Base-by-base conservation (phyloP, 2,329 filamentous ascomycete genomes). In the Botrytis hyacinthi region DNA sequence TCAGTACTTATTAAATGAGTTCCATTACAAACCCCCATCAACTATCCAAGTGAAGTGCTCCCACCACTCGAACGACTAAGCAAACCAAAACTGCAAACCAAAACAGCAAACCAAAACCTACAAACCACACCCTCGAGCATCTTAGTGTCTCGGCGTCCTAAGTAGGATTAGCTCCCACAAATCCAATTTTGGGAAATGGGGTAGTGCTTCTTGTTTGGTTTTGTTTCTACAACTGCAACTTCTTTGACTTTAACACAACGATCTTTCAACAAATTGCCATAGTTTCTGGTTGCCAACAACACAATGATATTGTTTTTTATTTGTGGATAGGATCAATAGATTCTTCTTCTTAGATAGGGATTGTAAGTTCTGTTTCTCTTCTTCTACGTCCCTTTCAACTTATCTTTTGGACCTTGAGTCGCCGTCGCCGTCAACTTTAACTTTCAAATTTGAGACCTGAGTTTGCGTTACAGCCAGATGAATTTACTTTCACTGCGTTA, bases 1-100 rank as follows among this genome's bases (percentile, higher is more conserved):
- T 26, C 4, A 1, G 1, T 22, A 26, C 22, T 5, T 14, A n/a
- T 4, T 51, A 1, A n/a, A 5, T 3, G 4, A 12, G 4, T 5
- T 51, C 14, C 26, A 26, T 51, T n/a, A 10, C 5, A 51, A 5
- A 6, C 4, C 4, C 40, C 8, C 26, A 20, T 18, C 8, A 29
- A 18, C 44, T 35, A 20, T 60, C 12, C 57, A 60, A 60, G 29
- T 35, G 1, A 60, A 20, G 7, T 6, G 29, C n/a, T 57, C n/a
- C 6, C 51, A 57, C n/a, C 51, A 57, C 51, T 57, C 16, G n/a
- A 42, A 29, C 44, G 63, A 66, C 63, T 66, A 51, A 66, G 63
- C 63, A 66, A 51, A 37, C 20, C 16, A 59, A 10, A 59, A 32
- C 9, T 22, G 12, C 57, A 48, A 22, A 66, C 1, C 16, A 59